Evolutionary conservation across 345 rosid species (phyloP).

Genomic region (Syzygium aqueum): DNA sequence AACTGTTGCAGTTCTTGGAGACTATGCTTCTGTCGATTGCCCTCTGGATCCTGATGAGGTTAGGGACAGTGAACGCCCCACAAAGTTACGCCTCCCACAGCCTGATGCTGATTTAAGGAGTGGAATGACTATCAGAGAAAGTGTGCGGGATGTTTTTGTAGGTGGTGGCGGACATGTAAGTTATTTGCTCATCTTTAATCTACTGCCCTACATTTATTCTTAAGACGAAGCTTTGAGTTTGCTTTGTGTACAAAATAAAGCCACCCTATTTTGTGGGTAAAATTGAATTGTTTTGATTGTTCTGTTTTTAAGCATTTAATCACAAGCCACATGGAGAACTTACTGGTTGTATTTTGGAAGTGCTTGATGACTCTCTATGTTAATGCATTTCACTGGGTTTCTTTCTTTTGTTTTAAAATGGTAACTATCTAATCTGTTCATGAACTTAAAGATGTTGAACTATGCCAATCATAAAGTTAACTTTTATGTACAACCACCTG

Average conservation of each 20-base stretch:
- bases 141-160: constrained; percentile 83
- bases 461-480: not conserved
- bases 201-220: not conserved
- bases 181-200: constrained; percentile 3
- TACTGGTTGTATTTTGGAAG: not conserved
- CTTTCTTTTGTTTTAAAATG: not conserved
- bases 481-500: not conserved
- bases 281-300: not conserved
- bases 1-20: constrained; percentile 86
- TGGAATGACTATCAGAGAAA: constrained; percentile 89
- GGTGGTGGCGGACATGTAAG: constrained; percentile 95
- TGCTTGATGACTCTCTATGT: not conserved
- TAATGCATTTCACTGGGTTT: not conserved
- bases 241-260: not conserved
- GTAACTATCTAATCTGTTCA: not conserved
- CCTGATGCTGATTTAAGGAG: constrained; percentile 62
- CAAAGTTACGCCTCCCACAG: constrained; percentile 86
- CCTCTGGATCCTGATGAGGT: constrained; percentile 96
- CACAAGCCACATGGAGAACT: not conserved
- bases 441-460: not conserved
- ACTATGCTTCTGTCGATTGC: constrained; percentile 87
- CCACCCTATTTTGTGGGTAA: not conserved
- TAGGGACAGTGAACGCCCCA: constrained; percentile 95
- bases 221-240: not conserved
- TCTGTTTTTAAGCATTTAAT: not conserved